These are phyloP conservation scores for Hypocreales sp. DNA, from an alignment of 2,329 filamentous ascomycete species.

Conservation along the genomic window DNA sequence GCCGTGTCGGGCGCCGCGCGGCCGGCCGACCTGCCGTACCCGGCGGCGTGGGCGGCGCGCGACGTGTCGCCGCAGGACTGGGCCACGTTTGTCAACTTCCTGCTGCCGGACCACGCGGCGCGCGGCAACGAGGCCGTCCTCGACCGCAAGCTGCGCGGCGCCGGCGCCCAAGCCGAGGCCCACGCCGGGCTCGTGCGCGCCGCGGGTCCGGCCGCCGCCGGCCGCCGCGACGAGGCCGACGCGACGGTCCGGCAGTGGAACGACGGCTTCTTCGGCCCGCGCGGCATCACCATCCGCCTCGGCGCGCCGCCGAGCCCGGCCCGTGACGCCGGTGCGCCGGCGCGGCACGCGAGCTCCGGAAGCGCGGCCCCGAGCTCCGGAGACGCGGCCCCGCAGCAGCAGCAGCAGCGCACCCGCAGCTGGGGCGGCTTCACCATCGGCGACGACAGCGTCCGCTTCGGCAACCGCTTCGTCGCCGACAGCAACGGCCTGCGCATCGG, in stretches of 20 bases:
- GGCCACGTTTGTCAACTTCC: constrained; percentile 41
- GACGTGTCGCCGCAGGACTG: constrained; percentile 38
- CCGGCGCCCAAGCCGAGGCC: constrained; percentile 18
- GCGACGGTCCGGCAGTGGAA: constrained; percentile 39
- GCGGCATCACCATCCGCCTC: constrained; percentile 28
- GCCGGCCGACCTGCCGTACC: constrained; percentile 29
- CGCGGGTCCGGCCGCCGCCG: constrained; percentile 8
- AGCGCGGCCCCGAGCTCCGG: no score
- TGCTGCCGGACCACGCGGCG: constrained; percentile 32
- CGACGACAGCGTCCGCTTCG: constrained; percentile 26
- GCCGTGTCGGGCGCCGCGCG: constrained; percentile 17
- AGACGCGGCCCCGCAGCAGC: constrained; percentile 4
- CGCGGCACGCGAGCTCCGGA: no score
- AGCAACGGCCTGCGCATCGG: constrained; percentile 29
- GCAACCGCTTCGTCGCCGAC: constrained; percentile 26
- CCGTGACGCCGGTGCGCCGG: constrained; percentile 11
- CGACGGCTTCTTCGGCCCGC: constrained; percentile 35
- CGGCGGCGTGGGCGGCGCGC: constrained; percentile 18
- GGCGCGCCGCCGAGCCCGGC: constrained; percentile 6
- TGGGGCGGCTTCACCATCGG: constrained; percentile 23
- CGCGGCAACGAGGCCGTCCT: constrained; percentile 28
- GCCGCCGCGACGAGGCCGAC: constrained; percentile 16
- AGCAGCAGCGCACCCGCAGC: constrained; percentile 1
- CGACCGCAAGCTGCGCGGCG: constrained; percentile 28
- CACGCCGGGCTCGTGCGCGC: constrained; percentile 22